Percentiles rank a stretch among this genome's conserved stretches.
These are phyloP conservation scores for Beauveria brongniartii DNA, from an alignment of 2,329 filamentous ascomycete genomes.

Conservation along the genomic window DNA sequence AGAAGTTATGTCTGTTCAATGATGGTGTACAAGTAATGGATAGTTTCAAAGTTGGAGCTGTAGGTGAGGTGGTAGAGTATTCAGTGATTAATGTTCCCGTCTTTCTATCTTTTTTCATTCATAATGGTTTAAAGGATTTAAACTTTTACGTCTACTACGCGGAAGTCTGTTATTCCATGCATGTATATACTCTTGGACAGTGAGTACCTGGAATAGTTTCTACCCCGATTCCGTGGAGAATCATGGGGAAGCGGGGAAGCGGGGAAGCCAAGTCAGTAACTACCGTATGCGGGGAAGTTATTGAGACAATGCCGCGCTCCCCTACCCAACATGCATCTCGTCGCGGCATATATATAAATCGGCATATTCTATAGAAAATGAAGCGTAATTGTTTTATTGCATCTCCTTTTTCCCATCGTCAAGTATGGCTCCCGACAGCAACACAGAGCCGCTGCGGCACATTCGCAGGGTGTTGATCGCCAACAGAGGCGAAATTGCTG, in stretches of 20 bases:
- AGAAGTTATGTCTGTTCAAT: too few species aligned
- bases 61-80: too few species aligned
- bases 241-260: not conserved
- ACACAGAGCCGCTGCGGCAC: not conserved
- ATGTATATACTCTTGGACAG: too few species aligned
- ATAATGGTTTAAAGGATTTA: too few species aligned
- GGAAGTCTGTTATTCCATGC: too few species aligned
- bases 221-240: not conserved
- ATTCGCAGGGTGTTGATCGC: constrained; percentile 38
- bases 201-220: not conserved
- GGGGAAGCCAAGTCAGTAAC: not conserved
- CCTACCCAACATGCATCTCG: not conserved
- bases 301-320: not conserved
- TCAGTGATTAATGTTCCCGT: too few species aligned
- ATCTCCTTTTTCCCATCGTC: not conserved
- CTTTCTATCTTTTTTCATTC: too few species aligned
- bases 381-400: too few species aligned
- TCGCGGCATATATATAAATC: not conserved
- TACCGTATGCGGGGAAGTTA: not conserved
- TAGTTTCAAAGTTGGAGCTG: too few species aligned
- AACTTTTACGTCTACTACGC: too few species aligned
- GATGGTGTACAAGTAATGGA: too few species aligned
- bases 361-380: too few species aligned
- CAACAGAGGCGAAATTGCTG: constrained; percentile 52
- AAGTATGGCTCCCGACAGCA: constrained; percentile 28